Evolutionary conservation across 2,329 filamentous ascomycete genomes (phyloP).

Genomic region (Septoria linicola): DNA sequence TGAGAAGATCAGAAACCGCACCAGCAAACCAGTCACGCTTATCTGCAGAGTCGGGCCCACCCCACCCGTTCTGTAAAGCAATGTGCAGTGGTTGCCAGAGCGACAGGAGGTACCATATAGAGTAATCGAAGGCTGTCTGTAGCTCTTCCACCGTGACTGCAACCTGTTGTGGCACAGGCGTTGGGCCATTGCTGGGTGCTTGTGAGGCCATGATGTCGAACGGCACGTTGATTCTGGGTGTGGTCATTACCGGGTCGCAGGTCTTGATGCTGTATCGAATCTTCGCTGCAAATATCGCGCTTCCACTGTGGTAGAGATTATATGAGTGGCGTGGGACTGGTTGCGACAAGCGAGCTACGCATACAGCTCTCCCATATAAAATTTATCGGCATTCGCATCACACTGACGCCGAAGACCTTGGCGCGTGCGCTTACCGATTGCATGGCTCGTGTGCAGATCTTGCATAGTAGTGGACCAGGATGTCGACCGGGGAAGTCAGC

Average conservation of each 20-base stretch:
- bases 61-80: constrained; percentile 84
- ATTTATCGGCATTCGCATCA: too few species aligned
- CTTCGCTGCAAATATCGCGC: too few species aligned
- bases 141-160: constrained; percentile 32
- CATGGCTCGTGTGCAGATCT: too few species aligned
- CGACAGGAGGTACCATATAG: constrained; percentile 79
- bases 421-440: too few species aligned
- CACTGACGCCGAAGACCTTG: too few species aligned
- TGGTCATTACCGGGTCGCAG: neutral
- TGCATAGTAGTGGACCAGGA: too few species aligned
- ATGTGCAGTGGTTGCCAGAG: constrained; percentile 86
- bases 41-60: constrained; percentile 75
- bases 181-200: constrained; percentile 10
- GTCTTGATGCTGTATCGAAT: too few species aligned
- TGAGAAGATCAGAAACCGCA: constrained; percentile 77
- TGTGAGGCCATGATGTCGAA: constrained; percentile 18
- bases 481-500: too few species aligned
- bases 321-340: too few species aligned
- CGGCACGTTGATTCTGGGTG: neutral
- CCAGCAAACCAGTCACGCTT: constrained; percentile 98
- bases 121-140: constrained; percentile 65
- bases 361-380: too few species aligned
- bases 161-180: constrained; percentile 8
- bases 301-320: too few species aligned
- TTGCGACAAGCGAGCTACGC: too few species aligned